Evolutionary conservation across 805 yeast species (phyloP), one percentile per base, ranked within the genome.

Genomic region (Yarrowia sp.): DNA sequence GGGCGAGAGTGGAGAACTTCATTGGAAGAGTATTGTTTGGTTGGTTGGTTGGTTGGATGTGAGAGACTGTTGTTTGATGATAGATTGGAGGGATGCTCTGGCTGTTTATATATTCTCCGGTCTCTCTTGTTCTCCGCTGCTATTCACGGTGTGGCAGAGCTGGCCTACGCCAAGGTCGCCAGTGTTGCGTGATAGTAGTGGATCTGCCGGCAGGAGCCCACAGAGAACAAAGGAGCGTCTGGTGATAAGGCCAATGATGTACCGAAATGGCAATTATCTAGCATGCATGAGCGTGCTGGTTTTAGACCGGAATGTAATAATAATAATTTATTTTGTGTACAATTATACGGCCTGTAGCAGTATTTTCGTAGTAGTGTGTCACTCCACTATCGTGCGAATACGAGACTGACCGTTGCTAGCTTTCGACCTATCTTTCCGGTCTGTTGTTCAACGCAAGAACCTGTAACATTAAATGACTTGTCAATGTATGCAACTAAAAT

Each of bases 1-100:
- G 27, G 21, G 56, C 56, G n/a, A 47, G 10, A 21, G 39, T 47
- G n/a, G 56, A 47, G 39, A 47, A 47, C 56, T 47, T 47, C 56
- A 47, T 47, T 44, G 33, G 14, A 27, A 27, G 4, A 29, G 14
- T 29, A 25, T 16, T 42, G 32, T 21, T 27, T 44, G 51, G 51
- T 44, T 13, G 51, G n/a, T 27, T 44, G 49, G 24, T 25, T 24
- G 47, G 22, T 44, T 44, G 49, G 22, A 25, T 25, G 49, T n/a
- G 18, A 25, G 51, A 27, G 22, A 18, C 35, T 44, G 35, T 29
- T 44, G 51, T 12, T 29, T 44, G 35, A 44, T 44, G 35, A 27
- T 44, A 27, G 22, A 27, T 44, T 44, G 18, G 35, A 29, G 13
- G 51, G 51, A n/a, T n/a, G 13, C 6, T 10, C 9, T 7, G 9